These are phyloP conservation scores for Oidium heveae DNA, from an alignment of 2,329 filamentous ascomycete genomes.

Conservation along the genomic window DNA sequence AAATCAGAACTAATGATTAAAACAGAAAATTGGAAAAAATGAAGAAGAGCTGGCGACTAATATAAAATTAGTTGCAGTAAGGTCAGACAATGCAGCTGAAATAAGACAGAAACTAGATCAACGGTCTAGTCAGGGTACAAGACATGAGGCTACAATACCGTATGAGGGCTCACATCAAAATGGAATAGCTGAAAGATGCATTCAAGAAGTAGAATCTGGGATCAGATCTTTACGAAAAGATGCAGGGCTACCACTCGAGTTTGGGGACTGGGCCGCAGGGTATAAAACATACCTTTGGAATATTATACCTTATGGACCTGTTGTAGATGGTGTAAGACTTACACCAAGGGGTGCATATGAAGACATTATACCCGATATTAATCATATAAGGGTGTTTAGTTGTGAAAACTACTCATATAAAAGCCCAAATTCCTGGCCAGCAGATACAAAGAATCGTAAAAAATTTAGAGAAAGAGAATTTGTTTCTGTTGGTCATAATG, in stretches of 20 bases:
- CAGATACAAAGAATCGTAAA: not conserved
- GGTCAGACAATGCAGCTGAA: not conserved
- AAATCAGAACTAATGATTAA: not conserved
- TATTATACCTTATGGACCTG: not conserved
- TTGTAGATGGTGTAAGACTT: not conserved
- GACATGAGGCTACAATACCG: not conserved
- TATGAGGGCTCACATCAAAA: not conserved
- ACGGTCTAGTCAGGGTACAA: not conserved
- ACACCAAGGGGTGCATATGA: too few species aligned
- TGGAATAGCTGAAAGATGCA: not conserved
- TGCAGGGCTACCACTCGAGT: not conserved
- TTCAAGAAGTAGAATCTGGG: not conserved
- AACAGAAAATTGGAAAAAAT: not conserved
- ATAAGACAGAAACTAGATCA: not conserved
- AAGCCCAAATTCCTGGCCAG: not conserved
- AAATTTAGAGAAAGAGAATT: not conserved
- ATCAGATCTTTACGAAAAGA: not conserved
- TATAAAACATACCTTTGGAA: not conserved
- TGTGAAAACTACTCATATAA: not conserved
- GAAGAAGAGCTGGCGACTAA: not conserved
- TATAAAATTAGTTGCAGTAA: not conserved
- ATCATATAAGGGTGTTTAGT: not conserved
- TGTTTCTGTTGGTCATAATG: not conserved
- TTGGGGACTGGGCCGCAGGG: not conserved
- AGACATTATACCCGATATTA: not conserved